Percentiles rank a stretch among this genome's conserved stretches.
Evolutionary conservation across 805 yeast genomes (phyloP).

Genomic region (Komagataella pseudopastoris): DNA sequence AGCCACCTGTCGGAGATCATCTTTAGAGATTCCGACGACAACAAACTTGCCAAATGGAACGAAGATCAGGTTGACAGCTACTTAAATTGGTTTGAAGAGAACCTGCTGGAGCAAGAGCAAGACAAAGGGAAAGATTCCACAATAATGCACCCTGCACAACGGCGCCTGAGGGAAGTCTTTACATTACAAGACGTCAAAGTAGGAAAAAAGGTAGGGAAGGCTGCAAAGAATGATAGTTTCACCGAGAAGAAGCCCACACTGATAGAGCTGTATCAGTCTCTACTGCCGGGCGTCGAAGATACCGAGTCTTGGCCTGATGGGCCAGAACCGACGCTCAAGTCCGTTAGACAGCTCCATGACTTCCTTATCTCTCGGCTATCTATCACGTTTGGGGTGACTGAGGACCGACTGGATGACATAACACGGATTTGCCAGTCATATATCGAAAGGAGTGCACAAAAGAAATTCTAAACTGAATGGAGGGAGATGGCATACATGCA

Average conservation of each 20-base stretch:
- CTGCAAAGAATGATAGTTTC: background rate
- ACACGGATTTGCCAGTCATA: background rate
- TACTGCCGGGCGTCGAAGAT: background rate
- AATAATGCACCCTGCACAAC: background rate
- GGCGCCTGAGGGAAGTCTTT: background rate
- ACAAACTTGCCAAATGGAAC: constrained; percentile 32
- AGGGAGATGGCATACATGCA: too few relatives aligned
- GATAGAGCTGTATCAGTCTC: background rate
- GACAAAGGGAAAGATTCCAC: background rate
- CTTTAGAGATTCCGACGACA: constrained; percentile 13
- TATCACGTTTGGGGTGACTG: background rate
- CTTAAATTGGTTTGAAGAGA: constrained; percentile 33
- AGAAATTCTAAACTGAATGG: background rate
- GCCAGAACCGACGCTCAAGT: background rate
- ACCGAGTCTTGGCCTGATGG: background rate
- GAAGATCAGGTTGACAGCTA: constrained; percentile 31
- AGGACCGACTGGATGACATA: background rate
- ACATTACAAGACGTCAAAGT: background rate
- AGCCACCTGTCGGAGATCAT: constrained; percentile 9
- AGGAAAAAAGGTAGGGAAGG: background rate
- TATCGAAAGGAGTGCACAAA: background rate
- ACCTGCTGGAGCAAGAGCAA: constrained; percentile 8
- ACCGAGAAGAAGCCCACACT: background rate
- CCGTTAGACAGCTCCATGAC: background rate
- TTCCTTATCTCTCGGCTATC: background rate